Evolutionary conservation across 2,329 filamentous ascomycete genomes (phyloP).

Genomic region (Mycogone perniciosa): DNA sequence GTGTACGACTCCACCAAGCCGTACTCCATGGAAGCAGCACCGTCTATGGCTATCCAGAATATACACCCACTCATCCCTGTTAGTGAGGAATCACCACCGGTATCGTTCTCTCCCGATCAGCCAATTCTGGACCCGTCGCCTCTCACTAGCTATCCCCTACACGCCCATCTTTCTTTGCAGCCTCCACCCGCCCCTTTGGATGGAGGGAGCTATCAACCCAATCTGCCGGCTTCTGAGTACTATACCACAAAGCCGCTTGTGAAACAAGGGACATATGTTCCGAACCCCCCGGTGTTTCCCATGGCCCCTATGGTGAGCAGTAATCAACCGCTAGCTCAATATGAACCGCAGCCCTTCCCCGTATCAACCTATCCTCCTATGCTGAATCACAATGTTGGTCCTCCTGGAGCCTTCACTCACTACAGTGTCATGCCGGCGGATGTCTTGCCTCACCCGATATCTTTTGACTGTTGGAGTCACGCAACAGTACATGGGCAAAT

Average conservation of each 20-base stretch:
- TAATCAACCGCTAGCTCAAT: neutral
- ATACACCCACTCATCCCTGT: neutral
- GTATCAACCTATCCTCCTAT: neutral
- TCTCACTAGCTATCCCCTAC: constrained; percentile 1
- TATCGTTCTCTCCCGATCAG: neutral
- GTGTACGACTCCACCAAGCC: constrained; percentile 25
- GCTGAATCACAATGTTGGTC: neutral
- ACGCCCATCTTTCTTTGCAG: neutral
- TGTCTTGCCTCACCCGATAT: neutral
- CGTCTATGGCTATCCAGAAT: constrained; percentile 10
- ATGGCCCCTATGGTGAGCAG: neutral
- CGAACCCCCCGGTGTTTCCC: neutral
- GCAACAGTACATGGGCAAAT: constrained; percentile 18
- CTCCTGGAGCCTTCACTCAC: constrained; percentile 13
- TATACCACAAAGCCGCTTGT: constrained; percentile 5
- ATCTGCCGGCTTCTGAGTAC: neutral
- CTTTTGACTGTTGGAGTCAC: constrained; percentile 17
- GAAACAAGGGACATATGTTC: neutral
- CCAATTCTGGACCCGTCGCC: neutral
- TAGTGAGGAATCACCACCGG: neutral
- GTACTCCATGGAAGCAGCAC: constrained; percentile 25
- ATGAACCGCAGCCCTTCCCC: neutral
- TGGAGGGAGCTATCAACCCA: neutral
- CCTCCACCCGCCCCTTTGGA: neutral
- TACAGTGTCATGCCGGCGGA: constrained; percentile 15